Base-by-base conservation (phyloP, 2,329 filamentous ascomycete genomes). In the Talaromyces sp. region DNA sequence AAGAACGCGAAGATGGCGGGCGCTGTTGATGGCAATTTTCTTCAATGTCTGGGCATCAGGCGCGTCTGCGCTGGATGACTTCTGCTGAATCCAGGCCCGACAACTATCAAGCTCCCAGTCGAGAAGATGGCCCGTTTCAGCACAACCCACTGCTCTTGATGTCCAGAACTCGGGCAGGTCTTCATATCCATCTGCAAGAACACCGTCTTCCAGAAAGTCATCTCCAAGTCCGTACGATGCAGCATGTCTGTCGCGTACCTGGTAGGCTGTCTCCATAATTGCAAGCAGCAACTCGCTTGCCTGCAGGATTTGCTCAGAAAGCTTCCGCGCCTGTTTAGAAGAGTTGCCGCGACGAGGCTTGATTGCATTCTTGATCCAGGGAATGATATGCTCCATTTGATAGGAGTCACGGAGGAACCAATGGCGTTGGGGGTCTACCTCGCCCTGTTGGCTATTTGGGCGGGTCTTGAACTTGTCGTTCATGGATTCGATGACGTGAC, bases 101-200 rank as follows among this genome's bases (percentile, higher is more conserved):
- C 70, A 73, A 43, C 65, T 72, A 49, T 75, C 73, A 24, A 76
- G 65, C 51, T 75, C 71, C 43, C 73, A 62, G 45, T 75, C 70
- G 40, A 76, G 62, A n/a, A 76, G 57, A 51, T 72, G 65, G 9
- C 70, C 65, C 6, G 68, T 70, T 60, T 75, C 72, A 30, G 64
- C 57, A 48, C 73, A 76, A 27, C 68, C 68, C 41, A 73, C 66
- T 37, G 55, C 61, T 39, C 70, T 85, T 14, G 90, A 91, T 0
- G 92, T 97, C 94, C 94, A 99, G 40, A 92, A 89, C 54, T 90
- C 86, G 0, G 88, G 84, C 8, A 97, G 79, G 10, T 81, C 83
- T 17, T 86, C 81, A 65, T 91, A 92, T 40, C 84, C 82, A 14
- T 80, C 75, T 2, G 77, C 74, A 9, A 90, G 72, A 20, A 90